Conservation (phyloP, 78 protist genomes). For the Cavenderia fasciculata region DNA sequence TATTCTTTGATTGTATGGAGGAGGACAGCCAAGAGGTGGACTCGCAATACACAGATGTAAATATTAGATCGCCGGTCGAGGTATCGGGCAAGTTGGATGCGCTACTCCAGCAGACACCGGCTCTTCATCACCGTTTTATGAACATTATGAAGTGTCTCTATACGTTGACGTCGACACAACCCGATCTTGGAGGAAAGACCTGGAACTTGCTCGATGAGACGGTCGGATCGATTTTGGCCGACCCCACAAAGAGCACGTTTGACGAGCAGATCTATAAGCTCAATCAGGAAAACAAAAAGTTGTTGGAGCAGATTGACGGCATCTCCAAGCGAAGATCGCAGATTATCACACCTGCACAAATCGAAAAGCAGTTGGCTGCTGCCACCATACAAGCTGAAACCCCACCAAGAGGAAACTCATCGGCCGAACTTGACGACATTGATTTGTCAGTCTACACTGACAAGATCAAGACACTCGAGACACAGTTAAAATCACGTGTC, state of each 20-base stretch:
- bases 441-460: neutral
- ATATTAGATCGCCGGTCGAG: conserved; percentile 57
- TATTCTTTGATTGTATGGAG: conserved; percentile 50
- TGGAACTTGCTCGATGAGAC: conserved; percentile 59
- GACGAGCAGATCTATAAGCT: neutral
- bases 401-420: neutral
- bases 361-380: too few relatives aligned
- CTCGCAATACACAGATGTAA: conserved; percentile 57
- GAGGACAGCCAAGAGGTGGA: conserved; percentile 53
- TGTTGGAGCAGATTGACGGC: neutral
- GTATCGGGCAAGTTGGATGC: conserved; percentile 25
- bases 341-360: neutral
- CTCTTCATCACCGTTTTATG: conserved; percentile 64
- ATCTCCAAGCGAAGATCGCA: neutral
- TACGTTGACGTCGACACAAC: conserved; percentile 47
- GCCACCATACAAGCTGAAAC: neutral
- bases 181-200: conserved; percentile 46
- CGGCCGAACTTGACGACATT: neutral
- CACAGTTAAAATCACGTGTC: neutral
- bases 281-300: neutral
- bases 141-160: conserved; percentile 37
- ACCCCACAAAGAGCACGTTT: conserved; percentile 31
- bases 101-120: conserved; percentile 2
- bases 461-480: neutral
- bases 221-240: conserved; percentile 18